phyloP scores from a whole-genome alignment of 805 yeast species.

The Spathaspora girioi region DNA sequence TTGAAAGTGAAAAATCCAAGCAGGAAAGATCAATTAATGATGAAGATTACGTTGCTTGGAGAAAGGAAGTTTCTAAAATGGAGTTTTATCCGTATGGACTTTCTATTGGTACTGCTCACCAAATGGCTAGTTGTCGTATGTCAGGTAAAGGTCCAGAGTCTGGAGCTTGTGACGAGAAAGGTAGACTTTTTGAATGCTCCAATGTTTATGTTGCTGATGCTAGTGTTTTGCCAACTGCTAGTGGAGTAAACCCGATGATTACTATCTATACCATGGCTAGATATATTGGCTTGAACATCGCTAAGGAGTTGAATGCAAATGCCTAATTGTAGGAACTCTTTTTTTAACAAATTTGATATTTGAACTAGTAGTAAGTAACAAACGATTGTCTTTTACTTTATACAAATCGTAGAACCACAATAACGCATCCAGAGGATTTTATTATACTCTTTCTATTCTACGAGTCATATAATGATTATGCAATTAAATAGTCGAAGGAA shows the following conservation, averaged over 20 bases:
- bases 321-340: constrained; percentile 11
- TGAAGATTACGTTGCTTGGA: constrained; percentile 14
- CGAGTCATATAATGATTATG: too few relatives aligned
- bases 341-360: too few relatives aligned
- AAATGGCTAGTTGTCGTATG: constrained; percentile 51
- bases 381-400: too few relatives aligned
- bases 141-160: constrained; percentile 40
- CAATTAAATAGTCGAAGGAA: too few relatives aligned
- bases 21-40: too few relatives aligned
- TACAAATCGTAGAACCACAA: too few relatives aligned
- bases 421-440: too few relatives aligned
- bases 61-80: constrained; percentile 22
- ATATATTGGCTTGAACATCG: constrained; percentile 36
- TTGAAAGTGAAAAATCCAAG: too few relatives aligned
- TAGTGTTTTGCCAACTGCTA: constrained; percentile 48
- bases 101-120: constrained; percentile 48
- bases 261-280: constrained; percentile 45
- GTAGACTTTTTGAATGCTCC: constrained; percentile 46
- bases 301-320: constrained; percentile 24
- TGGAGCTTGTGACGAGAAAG: constrained; percentile 43
- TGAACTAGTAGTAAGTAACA: too few relatives aligned
- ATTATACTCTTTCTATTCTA: too few relatives aligned
- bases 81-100: constrained; percentile 25
- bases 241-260: constrained; percentile 55
- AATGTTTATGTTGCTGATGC: constrained; percentile 50